Conservation (phyloP, 768 basidiomycete genomes). For the Suillus ampliporus region DNA sequence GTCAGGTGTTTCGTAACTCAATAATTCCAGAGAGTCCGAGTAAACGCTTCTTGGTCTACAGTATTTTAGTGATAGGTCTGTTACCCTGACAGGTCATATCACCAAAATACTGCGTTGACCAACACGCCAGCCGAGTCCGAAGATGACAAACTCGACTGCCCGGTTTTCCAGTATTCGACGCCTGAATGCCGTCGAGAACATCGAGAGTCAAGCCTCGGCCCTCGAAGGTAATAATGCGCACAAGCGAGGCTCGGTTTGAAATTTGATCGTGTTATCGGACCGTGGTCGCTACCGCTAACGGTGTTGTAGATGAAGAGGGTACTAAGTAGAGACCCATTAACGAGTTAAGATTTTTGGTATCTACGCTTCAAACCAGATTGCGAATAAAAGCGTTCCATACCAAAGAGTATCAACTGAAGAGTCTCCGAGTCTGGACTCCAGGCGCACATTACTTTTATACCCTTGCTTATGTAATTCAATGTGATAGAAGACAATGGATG, state of each 20-base stretch:
- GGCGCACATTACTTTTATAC: no score
- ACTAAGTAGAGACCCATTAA: not conserved
- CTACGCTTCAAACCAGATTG: no score
- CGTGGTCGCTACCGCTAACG: not conserved
- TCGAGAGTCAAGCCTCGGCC: not conserved
- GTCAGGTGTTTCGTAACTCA: no score
- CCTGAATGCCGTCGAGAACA: not conserved
- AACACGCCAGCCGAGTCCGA: not conserved
- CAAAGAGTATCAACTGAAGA: not conserved
- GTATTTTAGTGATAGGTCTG: no score
- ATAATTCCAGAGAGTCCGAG: no score
- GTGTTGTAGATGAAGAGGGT: not conserved
- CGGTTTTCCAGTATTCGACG: not conserved
- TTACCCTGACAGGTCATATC: no score
- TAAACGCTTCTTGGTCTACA: no score
- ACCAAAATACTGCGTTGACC: no score
- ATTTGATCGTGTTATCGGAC: conserved; percentile 1
- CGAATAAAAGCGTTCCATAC: no score
- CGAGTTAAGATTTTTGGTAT: not conserved
- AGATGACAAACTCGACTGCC: not conserved
- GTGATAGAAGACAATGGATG: not conserved
- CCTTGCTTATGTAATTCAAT: conserved; percentile 1
- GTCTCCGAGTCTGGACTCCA: no score
- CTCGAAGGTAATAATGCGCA: not conserved
- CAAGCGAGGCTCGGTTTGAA: not conserved